These are phyloP conservation scores for Vanderwaltozyma tropicalis DNA, from an alignment of 805 yeast genomes.

Conservation along the genomic window DNA sequence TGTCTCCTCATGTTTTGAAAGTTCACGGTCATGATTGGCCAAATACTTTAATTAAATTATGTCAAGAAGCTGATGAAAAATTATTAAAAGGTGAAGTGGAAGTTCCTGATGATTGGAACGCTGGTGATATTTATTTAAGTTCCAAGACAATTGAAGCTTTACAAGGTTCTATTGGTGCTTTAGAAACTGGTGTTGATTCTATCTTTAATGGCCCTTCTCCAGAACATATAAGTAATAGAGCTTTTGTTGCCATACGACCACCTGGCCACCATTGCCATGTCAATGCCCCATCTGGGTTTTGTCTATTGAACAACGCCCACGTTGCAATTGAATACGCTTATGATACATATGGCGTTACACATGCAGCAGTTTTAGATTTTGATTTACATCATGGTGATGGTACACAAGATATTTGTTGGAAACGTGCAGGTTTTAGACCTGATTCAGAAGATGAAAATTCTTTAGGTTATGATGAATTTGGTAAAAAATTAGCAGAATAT, in stretches of 20 bases:
- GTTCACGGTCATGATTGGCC: constrained; percentile 78
- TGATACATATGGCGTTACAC: constrained; percentile 52
- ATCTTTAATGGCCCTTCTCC: constrained; percentile 31
- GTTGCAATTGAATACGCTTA: constrained; percentile 71
- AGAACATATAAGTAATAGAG: constrained; percentile 32
- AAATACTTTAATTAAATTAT: constrained; percentile 42
- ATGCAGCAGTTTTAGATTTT: constrained; percentile 72
- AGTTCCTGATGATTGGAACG: constrained; percentile 73
- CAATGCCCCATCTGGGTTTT: constrained; percentile 76
- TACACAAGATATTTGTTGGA: constrained; percentile 78
- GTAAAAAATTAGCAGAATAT: constrained; percentile 30
- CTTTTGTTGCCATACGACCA: constrained; percentile 64
- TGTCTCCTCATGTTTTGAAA: constrained; percentile 48
- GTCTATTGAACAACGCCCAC: constrained; percentile 72
- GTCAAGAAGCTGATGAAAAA: constrained; percentile 47
- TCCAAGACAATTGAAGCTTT: constrained; percentile 58
- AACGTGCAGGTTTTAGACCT: constrained; percentile 39
- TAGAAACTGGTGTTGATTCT: constrained; percentile 59
- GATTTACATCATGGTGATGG: constrained; percentile 90
- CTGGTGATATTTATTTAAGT: constrained; percentile 70
- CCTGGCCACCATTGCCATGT: constrained; percentile 87
- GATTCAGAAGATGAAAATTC: constrained; percentile 26
- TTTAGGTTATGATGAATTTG: constrained; percentile 35
- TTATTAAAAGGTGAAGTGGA: constrained; percentile 47
- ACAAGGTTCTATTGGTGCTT: constrained; percentile 67